A percentile compares a stretch with the other conserved stretches of the same genome.
These are phyloP conservation scores for Pochonia chlamydosporia DNA, from an alignment of 2,329 filamentous ascomycete genomes.

Conservation along the genomic window DNA sequence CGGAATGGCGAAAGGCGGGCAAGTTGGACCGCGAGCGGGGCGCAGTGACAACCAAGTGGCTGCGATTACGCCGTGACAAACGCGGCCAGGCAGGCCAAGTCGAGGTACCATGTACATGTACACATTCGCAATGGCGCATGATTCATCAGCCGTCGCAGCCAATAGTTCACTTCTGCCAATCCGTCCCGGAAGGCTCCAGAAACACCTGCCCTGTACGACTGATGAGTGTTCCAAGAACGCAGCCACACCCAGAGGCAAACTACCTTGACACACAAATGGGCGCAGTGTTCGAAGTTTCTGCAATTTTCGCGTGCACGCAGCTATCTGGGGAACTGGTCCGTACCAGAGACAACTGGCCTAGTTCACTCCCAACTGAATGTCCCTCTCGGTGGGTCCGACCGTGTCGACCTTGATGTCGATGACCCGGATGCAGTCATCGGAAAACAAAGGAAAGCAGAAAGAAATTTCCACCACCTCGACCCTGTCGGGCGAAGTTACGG, in stretches of 20 bases:
- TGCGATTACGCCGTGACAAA: constrained; percentile 15
- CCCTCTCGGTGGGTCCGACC: constrained; percentile 12
- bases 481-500: neutral
- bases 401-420: neutral
- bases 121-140: constrained; percentile 18
- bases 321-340: constrained; percentile 7
- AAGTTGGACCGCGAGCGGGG: constrained; percentile 12
- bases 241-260: too few relatives aligned
- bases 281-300: too few relatives aligned
- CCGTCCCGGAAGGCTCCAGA: constrained; percentile 33
- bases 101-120: neutral
- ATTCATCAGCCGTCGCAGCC: constrained; percentile 28
- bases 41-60: constrained; percentile 21
- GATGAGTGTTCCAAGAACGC: too few relatives aligned
- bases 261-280: neutral
- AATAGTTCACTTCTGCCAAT: constrained; percentile 10
- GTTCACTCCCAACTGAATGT: neutral
- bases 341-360: constrained; percentile 15
- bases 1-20: constrained; percentile 1
- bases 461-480: neutral
- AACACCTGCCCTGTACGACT: constrained; percentile 13
- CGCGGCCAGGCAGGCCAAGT: constrained; percentile 6
- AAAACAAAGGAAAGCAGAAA: neutral
- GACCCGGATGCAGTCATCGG: constrained; percentile 6
- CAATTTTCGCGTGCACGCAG: too few relatives aligned